Conservation (phyloP, 2,329 filamentous ascomycete species). For the Cercospora sp. region DNA sequence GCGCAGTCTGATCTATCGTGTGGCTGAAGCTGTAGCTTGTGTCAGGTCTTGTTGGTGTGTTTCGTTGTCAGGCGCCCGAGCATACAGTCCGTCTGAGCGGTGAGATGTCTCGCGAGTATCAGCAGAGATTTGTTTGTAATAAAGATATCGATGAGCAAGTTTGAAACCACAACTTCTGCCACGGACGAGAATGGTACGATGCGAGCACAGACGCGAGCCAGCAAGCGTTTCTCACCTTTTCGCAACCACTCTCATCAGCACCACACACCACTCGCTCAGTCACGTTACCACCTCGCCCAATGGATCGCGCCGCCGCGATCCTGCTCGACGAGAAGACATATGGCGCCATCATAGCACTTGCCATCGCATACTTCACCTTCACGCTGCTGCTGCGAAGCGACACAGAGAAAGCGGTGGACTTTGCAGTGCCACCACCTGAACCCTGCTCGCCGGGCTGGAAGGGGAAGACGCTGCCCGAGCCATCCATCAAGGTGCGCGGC, state of each 20-base stretch:
- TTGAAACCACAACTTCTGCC: neutral
- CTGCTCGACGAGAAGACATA: constrained; percentile 8
- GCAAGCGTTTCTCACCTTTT: constrained; percentile 1
- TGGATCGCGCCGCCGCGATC: neutral
- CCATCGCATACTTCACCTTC: constrained; percentile 8
- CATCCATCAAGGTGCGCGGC: constrained; percentile 64
- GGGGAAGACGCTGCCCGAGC: constrained; percentile 58
- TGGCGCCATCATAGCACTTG: neutral
- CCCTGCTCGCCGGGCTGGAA: constrained; percentile 56
- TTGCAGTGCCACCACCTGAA: constrained; percentile 56
- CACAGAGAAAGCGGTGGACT: constrained; percentile 30
- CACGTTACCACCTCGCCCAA: constrained; percentile 7
- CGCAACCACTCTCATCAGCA: constrained; percentile 1
- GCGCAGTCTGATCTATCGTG: neutral
- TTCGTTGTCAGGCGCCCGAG: neutral
- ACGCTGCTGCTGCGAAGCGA: constrained; percentile 16
- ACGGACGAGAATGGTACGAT: neutral
- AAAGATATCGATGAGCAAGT: neutral
- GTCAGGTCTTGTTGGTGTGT: neutral
- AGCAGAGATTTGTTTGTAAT: neutral
- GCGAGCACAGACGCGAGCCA: neutral
- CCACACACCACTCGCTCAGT: neutral
- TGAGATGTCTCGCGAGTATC: neutral
- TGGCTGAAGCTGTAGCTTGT: neutral
- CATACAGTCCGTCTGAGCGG: neutral